These are phyloP conservation scores for Angomonas ambiguus DNA, from an alignment of 208 protist species.

Conservation along the genomic window DNA sequence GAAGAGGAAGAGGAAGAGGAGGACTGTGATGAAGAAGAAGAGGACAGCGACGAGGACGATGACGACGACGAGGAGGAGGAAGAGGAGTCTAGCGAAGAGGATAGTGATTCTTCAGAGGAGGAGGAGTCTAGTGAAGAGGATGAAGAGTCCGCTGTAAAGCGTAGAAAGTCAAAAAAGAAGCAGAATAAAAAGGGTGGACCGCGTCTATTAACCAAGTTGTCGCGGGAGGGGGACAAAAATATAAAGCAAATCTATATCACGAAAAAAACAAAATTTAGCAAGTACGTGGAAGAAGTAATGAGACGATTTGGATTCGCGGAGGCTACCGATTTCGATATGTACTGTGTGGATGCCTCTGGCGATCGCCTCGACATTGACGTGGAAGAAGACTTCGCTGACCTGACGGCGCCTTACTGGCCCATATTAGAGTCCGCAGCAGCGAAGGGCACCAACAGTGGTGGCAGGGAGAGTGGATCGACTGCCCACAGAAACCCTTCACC, in stretches of 20 bases:
- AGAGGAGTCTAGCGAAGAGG: slow-evolving; percentile 11
- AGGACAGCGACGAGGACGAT: slow-evolving; percentile 21
- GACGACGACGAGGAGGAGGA: slow-evolving; percentile 23
- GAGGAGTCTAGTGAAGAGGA: slow-evolving; percentile 9
- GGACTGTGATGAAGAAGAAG: slow-evolving; percentile 12
- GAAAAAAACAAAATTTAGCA: slow-evolving; percentile 31
- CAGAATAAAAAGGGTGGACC: slow-evolving; percentile 12
- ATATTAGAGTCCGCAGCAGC: neutral
- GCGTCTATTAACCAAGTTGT: slow-evolving; percentile 59
- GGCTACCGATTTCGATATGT: slow-evolving; percentile 73
- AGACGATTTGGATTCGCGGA: slow-evolving; percentile 56
- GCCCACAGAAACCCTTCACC: too few species aligned
- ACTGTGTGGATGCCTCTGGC: slow-evolving; percentile 56
- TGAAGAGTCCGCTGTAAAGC: neutral
- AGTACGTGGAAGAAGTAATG: slow-evolving; percentile 55
- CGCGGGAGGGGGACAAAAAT: slow-evolving; percentile 68
- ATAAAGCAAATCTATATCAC: slow-evolving; percentile 62
- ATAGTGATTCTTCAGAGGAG: slow-evolving; percentile 2
- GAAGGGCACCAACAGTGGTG: neutral
- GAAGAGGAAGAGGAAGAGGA: slow-evolving; percentile 16
- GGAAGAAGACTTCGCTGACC: slow-evolving; percentile 49
- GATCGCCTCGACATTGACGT: slow-evolving; percentile 83
- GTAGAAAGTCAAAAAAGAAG: neutral
- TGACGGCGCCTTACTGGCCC: slow-evolving; percentile 32
- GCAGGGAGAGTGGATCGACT: too few species aligned